Base-by-base conservation (phyloP, 148 eudicot genomes). In the Nepenthes gracilis region DNA sequence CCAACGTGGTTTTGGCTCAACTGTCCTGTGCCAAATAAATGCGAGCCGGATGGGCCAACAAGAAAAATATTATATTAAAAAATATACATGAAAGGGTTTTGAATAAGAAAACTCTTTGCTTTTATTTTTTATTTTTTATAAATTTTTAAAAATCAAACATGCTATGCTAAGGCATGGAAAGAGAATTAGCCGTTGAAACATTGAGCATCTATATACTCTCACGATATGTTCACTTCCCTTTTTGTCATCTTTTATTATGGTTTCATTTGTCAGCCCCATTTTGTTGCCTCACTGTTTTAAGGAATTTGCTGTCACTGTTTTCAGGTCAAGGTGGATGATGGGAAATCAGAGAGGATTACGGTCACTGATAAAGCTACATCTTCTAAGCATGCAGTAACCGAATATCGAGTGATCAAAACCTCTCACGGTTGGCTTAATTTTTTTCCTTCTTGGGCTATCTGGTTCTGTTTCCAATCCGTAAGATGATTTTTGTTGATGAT, bases 321-420 rank as follows among this genome's bases (percentile, higher is more conserved):
- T 36, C 60, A 89, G 99, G 83, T 85, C 63, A 64, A 89, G 54
- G 68, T 94, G 45, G 95, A 89, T 61, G 78, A 85, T 67, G 99
- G 99, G 38, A 94, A 77, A 75, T 89, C 97, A 48, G 99, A 94
- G 67, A 71, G 95, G 64, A 83, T 89, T 51, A 86, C 90, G 23
- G 72, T 85, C 8, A 72, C 63, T 40, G 83, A 75, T 33, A 73
- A 63, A 67, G 36, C 71, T 37, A 59, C 73, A 64, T 58, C 83
- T 65, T 80, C 86, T 33, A 95, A 94, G 74, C 83, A 80, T 81
- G 92, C 99, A 49, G 70, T 85, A 61, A 94, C 99, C 48, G 86
- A 86, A 74, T 94, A 84, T 75, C 81, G 83, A 67, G 83, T 89
- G 55, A 78, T 94, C 43, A 71, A 68, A 72, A 77, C 92, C 55